Evolutionary conservation across 805 yeast genomes (phyloP).

Genomic region (Yarrowia phangngaensis): DNA sequence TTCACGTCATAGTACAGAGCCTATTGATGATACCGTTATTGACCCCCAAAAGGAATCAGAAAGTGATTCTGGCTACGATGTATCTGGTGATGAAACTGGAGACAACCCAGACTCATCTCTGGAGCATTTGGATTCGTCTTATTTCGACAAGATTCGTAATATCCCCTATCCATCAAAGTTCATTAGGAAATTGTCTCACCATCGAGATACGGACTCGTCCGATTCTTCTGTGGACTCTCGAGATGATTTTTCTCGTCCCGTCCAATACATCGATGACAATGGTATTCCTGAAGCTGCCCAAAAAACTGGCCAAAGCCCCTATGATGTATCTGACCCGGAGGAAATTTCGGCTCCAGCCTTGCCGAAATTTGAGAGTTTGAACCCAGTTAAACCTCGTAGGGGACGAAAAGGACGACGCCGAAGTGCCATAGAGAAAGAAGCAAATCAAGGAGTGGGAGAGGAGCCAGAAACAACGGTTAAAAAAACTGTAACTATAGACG

Average conservation of each 20-base stretch:
- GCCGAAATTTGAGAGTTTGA: conserved; percentile 4
- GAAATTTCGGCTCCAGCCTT: conserved; percentile 10
- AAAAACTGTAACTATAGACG: not conserved
- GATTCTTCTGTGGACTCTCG: conserved; percentile 11
- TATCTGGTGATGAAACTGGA: no score
- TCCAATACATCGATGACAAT: conserved; percentile 6
- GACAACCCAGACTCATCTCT: no score
- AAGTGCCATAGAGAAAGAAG: conserved; percentile 6
- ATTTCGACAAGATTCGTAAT: no score
- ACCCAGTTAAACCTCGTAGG: not conserved
- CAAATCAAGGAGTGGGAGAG: not conserved
- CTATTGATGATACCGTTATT: no score
- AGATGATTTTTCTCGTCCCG: conserved; percentile 16
- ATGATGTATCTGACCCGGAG: conserved; percentile 12
- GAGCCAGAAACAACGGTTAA: not conserved
- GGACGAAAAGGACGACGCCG: conserved; percentile 10
- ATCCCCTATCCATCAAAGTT: no score
- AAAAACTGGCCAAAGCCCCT: not conserved
- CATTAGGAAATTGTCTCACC: no score
- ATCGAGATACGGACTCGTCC: conserved; percentile 7
- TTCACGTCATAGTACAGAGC: no score
- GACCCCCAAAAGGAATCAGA: no score
- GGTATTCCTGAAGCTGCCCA: conserved; percentile 14
- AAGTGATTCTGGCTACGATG: no score
- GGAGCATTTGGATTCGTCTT: no score